These are phyloP conservation scores for Cyclotella atomus DNA, from an alignment of 108 stramenopile species.

Conservation along the genomic window DNA sequence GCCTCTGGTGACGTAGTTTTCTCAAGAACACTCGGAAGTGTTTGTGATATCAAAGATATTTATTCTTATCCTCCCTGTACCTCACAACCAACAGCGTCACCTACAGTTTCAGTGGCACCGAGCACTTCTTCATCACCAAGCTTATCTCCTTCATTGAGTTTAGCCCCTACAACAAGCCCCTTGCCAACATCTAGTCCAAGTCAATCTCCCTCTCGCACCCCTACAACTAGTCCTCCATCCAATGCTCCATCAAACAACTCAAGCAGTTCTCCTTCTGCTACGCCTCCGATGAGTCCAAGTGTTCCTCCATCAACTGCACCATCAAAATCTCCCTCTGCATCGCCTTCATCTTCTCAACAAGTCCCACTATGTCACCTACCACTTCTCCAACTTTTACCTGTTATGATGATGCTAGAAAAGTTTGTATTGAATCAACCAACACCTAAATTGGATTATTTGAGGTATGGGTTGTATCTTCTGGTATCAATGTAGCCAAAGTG, in stretches of 20 bases:
- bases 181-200: not conserved
- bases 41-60: not conserved
- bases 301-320: not conserved
- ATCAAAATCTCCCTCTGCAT: not conserved
- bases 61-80: not conserved
- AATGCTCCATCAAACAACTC: not conserved
- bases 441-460: not conserved
- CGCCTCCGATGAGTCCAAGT: not conserved
- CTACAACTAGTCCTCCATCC: not conserved
- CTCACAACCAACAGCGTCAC: not conserved
- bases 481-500: not conserved
- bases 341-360: not conserved
- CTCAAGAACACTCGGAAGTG: not conserved
- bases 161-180: not conserved
- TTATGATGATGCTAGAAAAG: not conserved
- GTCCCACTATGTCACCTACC: not conserved
- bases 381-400: not conserved
- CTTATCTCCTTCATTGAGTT: not conserved
- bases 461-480: not conserved
- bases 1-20: not conserved
- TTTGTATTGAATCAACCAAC: not conserved
- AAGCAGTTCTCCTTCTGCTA: not conserved
- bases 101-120: not conserved
- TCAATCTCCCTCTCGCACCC: not conserved
- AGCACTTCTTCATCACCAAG: not conserved